Base-by-base conservation (phyloP, 805 yeast species). In the Danielozyma ontarioensis region DNA sequence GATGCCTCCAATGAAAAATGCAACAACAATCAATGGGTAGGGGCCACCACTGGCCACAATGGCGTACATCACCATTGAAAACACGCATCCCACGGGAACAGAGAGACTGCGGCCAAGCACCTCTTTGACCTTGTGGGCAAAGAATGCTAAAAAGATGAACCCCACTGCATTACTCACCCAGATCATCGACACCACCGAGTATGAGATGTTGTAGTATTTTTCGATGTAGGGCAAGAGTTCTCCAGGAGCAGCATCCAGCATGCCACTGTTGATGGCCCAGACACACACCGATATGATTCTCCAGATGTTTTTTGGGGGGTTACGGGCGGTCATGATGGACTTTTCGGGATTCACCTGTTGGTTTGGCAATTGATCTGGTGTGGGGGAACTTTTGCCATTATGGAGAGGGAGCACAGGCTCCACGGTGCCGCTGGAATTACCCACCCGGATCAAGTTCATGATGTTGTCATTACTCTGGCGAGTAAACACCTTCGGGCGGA, bases 151-250 rank as follows among this genome's bases (percentile, higher is more conserved):
- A 3, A 64, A 17, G 7, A 77, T 65, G 46, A 60, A 77, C 1
- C 83, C 83, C n/a, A 66, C 32, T 0, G 82, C 79, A 47, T 67
- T 74, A 22, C 75, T 62, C 39, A 77, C 51, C 82, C 83, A 77
- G 31, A 77, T 66, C 35, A 72, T 45, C 2, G 83, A 75, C 2
- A 75, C 80, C n/a, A 72, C 44, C 2, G 78, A 63, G 45, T 77
- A 77, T 13, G 57, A 57, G 33, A 77, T 61, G 23, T 46, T 33
- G 46, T 75, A 78, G 46, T 68, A 62, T 4, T 35, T 48, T 42
- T 78, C 82, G 25, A 78, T 71, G 27, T 59, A 55, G 4, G 80
- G 80, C 32, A 78, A 52, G n/a, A 78, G 51, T 0, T 81, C 78
- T 37, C 83, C 83, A 1, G 78, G 72, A 11, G 77, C 74, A 36